Evolutionary conservation across 306 rosid genomes (phyloP).

Genomic region (Mimosa pudica): DNA sequence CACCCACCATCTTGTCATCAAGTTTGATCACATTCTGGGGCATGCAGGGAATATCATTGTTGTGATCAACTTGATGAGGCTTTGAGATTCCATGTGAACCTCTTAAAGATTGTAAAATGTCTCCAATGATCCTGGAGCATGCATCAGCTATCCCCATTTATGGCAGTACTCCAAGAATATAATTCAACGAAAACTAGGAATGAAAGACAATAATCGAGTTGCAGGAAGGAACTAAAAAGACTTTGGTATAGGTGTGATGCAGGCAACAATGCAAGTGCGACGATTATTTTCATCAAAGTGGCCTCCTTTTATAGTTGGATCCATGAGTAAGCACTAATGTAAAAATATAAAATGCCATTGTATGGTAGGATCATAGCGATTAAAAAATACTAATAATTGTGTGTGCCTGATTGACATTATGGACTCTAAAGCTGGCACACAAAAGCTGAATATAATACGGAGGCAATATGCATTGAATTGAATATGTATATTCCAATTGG

Average conservation of each 20-base stretch:
- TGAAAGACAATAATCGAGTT: not conserved
- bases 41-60: conserved; percentile 17
- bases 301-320: conserved; percentile 46
- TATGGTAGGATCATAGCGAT: conserved; percentile 28
- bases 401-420: conserved; percentile 31
- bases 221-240: conserved; percentile 2
- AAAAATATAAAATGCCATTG: conserved; percentile 52
- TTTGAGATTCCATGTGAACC: conserved; percentile 36
- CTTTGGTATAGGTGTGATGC: not conserved
- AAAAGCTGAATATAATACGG: conserved; percentile 22
- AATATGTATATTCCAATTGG: not conserved
- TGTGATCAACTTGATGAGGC: conserved; percentile 17
- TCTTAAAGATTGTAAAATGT: conserved; percentile 54
- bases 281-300: not conserved
- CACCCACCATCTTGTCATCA: conserved; percentile 57
- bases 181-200: not conserved
- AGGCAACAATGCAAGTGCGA: not conserved
- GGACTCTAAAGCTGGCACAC: conserved; percentile 48
- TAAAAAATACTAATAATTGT: conserved; percentile 34
- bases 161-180: not conserved
- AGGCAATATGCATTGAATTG: conserved; percentile 12
- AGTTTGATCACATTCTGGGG: conserved; percentile 39
- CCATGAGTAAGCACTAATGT: conserved; percentile 29
- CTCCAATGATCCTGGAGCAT: conserved; percentile 65
- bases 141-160: conserved; percentile 65